phyloP scores from a whole-genome alignment of 371 early-diverging fungal genomes.

The Entomophthora muscae region DNA sequence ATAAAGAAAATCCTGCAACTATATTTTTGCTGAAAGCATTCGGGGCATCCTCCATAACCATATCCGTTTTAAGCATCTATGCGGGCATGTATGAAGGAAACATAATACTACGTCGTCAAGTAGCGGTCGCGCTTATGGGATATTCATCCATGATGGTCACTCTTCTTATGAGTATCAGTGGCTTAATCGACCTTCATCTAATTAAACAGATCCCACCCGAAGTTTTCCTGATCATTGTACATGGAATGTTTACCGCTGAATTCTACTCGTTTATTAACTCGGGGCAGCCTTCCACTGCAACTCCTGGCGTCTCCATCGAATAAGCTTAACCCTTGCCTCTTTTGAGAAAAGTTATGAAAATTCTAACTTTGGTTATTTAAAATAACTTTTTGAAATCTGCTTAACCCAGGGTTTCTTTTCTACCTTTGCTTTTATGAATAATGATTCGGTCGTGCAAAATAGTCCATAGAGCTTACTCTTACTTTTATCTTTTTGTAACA shows the following conservation, averaged over 20 bases:
- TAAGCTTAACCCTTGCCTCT: background rate
- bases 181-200: background rate
- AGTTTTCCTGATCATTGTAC: background rate
- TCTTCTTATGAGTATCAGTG: background rate
- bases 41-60: background rate
- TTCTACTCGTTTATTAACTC: slow-evolving; percentile 1
- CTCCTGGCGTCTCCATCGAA: slow-evolving; percentile 5
- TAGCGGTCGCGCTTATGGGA: slow-evolving; percentile 5
- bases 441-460: too few relatives aligned
- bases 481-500: too few relatives aligned
- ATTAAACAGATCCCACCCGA: slow-evolving; percentile 2
- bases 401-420: too few relatives aligned
- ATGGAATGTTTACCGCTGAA: slow-evolving; percentile 7
- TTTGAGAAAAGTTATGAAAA: background rate
- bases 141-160: slow-evolving; percentile 9
- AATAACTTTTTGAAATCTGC: too few relatives aligned
- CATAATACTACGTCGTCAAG: slow-evolving; percentile 1
- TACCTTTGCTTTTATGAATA: too few relatives aligned
- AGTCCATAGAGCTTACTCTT: too few relatives aligned
- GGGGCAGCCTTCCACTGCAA: background rate
- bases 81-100: slow-evolving; percentile 1
- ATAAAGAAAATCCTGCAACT: background rate
- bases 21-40: background rate
- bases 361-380: too few relatives aligned
- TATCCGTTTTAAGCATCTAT: slow-evolving; percentile 1